Evolutionary conservation across 805 yeast genomes (phyloP).

Genomic region (Yueomyces sinensis): DNA sequence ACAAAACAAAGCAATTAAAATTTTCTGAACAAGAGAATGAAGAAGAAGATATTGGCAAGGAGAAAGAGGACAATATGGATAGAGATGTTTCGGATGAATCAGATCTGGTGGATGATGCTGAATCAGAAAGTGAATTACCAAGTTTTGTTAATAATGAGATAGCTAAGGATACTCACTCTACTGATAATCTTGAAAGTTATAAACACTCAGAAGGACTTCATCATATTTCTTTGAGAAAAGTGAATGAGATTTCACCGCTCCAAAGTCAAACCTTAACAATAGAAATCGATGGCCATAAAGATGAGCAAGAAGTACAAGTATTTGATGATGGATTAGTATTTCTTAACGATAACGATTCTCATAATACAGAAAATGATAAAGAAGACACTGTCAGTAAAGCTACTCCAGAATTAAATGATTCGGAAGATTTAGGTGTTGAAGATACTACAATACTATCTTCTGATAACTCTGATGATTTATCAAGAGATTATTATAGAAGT

Average conservation of each 20-base stretch:
- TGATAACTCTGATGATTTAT: neutral
- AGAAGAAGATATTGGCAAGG: neutral
- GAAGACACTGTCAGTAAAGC: too few species aligned
- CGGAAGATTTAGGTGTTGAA: too few species aligned
- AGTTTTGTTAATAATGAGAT: neutral
- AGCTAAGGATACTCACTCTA: neutral
- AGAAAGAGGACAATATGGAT: neutral
- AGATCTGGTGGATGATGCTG: too few species aligned
- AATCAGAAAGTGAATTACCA: neutral
- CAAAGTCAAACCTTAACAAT: neutral
- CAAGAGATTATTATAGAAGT: too few species aligned
- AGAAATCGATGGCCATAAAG: neutral
- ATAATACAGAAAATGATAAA: neutral
- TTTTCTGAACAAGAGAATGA: neutral
- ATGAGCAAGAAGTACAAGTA: neutral
- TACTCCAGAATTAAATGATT: too few species aligned
- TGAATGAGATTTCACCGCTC: neutral
- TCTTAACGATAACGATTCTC: neutral
- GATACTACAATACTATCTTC: too few species aligned
- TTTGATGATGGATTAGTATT: neutral
- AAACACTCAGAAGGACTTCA: too few species aligned
- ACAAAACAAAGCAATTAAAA: neutral
- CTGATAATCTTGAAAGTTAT: neutral
- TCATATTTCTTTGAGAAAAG: too few species aligned
- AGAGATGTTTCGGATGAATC: too few species aligned